Evolutionary conservation across 2,329 filamentous ascomycete species (phyloP).

Genomic region (Diplodia mutila): DNA sequence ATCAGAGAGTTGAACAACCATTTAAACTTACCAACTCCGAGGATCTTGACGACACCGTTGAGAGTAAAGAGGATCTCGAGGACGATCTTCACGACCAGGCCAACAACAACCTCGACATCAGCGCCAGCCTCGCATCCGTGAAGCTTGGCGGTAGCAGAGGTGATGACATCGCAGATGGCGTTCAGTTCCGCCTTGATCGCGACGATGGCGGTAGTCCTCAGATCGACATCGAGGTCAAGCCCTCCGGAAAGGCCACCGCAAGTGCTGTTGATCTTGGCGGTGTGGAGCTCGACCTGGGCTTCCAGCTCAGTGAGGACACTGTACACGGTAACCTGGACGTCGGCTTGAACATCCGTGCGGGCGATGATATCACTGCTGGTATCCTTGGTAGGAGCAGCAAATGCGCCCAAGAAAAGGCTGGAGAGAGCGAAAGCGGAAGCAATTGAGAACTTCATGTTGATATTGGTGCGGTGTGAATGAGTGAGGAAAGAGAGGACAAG

Average conservation of each 20-base stretch:
- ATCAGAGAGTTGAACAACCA: not conserved
- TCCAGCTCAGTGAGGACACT: not conserved
- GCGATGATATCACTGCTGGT: not conserved
- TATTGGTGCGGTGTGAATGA: not conserved
- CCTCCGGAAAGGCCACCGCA: not conserved
- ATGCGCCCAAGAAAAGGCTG: constrained; percentile 19
- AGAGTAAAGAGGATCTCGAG: constrained; percentile 47
- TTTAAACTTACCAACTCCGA: constrained; percentile 21
- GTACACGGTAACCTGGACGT: not conserved
- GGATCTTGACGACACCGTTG: constrained; percentile 51
- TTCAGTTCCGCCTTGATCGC: constrained; percentile 16
- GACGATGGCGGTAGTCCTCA: not conserved
- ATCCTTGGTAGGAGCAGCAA: constrained; percentile 19
- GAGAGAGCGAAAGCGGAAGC: constrained; percentile 12
- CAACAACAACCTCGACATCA: constrained; percentile 10
- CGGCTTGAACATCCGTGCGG: not conserved
- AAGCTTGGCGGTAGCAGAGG: constrained; percentile 3
- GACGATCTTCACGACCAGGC: constrained; percentile 51
- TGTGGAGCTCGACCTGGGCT: constrained; percentile 17
- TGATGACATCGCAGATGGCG: constrained; percentile 12
- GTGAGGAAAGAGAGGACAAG: not conserved
- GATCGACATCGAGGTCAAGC: not conserved
- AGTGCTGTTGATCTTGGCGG: constrained; percentile 20
- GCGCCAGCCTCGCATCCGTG: not conserved
- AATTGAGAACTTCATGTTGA: not conserved